Evolutionary conservation across 83 land plant species (phyloP).

Genomic region (Picea abies): DNA sequence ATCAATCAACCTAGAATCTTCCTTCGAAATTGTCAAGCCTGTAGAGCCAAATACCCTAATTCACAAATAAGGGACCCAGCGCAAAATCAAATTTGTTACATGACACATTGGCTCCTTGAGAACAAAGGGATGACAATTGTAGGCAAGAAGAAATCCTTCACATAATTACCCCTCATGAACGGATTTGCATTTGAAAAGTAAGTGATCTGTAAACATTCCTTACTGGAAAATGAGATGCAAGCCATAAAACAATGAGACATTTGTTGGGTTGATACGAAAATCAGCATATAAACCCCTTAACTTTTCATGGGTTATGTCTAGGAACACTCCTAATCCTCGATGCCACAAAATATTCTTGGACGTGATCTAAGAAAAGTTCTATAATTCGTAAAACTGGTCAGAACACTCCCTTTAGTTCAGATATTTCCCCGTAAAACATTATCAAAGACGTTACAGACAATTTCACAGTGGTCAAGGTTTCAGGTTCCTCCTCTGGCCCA

Average conservation of each 20-base stretch:
- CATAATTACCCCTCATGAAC: background rate
- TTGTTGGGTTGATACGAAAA: background rate
- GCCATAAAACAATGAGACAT: background rate
- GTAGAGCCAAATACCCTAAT: background rate
- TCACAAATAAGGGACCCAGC: background rate
- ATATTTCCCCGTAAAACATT: too few species aligned
- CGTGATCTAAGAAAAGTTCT: background rate
- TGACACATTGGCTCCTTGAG: background rate
- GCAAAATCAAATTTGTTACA: background rate
- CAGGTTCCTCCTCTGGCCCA: too few species aligned
- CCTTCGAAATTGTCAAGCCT: background rate
- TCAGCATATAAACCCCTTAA: too few species aligned
- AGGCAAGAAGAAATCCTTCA: background rate
- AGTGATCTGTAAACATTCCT: background rate
- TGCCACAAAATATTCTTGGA: background rate
- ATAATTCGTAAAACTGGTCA: too few species aligned
- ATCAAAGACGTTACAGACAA: too few species aligned
- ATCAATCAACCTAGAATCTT: slow-evolving; percentile 2
- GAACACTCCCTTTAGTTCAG: too few species aligned
- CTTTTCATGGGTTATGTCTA: background rate
- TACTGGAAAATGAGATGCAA: background rate
- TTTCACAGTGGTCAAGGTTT: too few species aligned
- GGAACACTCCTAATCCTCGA: background rate
- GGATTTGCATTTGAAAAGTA: background rate
- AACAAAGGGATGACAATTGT: background rate